Base-by-base conservation (phyloP, 2,329 filamentous ascomycete species). In the Ascochyta pisi region DNA sequence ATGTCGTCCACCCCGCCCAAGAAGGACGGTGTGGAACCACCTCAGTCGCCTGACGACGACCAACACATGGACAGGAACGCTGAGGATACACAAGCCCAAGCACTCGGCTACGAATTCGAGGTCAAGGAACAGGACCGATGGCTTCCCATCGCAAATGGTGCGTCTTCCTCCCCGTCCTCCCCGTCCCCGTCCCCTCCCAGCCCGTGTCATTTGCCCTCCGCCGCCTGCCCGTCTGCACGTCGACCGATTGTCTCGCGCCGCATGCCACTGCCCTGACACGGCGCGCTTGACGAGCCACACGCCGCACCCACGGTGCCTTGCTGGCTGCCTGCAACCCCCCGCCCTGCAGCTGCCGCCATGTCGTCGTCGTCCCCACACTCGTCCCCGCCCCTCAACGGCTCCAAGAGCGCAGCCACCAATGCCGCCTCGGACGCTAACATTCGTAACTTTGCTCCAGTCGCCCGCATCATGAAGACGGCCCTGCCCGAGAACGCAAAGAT, bases 141-240 rank as follows among this genome's bases (percentile, higher is more conserved):
- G 95, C 86, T 99, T 78, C 95, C 95, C 77, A 99, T 99, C 86
- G 95, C 95, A 82, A 99, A 99, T 92, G 95, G 95, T 99, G 86
- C 86, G 95, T 95, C 79, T 61, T 60, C 19, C 19, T 19, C 19
- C 19, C 19, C 19, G 19, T 19, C 19, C 19, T 19, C 19, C 19
- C 19, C 19, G 19, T 19, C 65, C 19, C 19, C 19, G 19, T 19
- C 65, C 57, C 61, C 61, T 58, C 67, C 68, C 68, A 68, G 51
- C 59, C 40, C 56, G 60, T 76, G 63, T 76, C 73, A 76, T 77
- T 76, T 76, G 75, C 66, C 66, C 71, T 63, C 60, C 50, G 51
- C 57, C 53, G 58, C 56, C 61, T 66, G 65, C 59, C 64, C 63
- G 49, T 60, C 70, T 76, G 73, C 72, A 75, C 67, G 68, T 73